Evolutionary conservation across 192 early-diverging fungal genomes (phyloP).

Genomic region (Coemansia biformis): DNA sequence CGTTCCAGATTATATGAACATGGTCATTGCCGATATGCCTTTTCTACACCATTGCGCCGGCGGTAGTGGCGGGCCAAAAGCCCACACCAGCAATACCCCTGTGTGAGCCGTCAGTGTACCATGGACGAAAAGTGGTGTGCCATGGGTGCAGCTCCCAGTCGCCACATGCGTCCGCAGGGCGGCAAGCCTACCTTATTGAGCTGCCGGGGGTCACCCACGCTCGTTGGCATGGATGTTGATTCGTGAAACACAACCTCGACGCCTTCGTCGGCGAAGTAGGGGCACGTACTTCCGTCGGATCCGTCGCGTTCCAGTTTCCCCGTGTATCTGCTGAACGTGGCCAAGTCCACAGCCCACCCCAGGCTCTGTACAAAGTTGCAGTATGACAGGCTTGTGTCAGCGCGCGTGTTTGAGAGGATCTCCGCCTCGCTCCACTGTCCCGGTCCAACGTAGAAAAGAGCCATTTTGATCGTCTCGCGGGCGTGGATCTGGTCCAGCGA

Average conservation of each 20-base stretch:
- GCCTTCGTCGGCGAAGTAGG: conserved; percentile 80
- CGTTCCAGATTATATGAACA: conserved; percentile 98
- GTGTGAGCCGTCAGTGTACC: no score
- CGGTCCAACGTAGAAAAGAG: conserved; percentile 82
- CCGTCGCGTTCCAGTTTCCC: conserved; percentile 81
- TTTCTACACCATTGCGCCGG: conserved; percentile 67
- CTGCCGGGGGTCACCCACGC: conserved; percentile 73
- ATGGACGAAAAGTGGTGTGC: no score
- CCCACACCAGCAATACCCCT: neutral
- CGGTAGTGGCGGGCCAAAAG: no score
- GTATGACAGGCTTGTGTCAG: conserved; percentile 65
- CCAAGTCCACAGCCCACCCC: conserved; percentile 89
- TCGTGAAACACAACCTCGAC: conserved; percentile 93
- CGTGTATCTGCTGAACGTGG: conserved; percentile 75
- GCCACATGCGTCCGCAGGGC: no score
- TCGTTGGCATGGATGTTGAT: conserved; percentile 79
- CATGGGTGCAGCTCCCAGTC: no score
- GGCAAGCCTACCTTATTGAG: conserved; percentile 73
- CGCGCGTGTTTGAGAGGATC: conserved; percentile 72
- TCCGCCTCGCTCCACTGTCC: conserved; percentile 86
- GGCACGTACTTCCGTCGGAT: conserved; percentile 68
- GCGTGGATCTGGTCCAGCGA: conserved; percentile 32
- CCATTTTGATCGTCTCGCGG: conserved; percentile 84
- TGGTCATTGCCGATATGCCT: conserved; percentile 99
- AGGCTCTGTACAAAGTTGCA: conserved; percentile 80